These are phyloP conservation scores for Candida taoyuanica DNA, from an alignment of 805 yeast genomes.

Conservation along the genomic window DNA sequence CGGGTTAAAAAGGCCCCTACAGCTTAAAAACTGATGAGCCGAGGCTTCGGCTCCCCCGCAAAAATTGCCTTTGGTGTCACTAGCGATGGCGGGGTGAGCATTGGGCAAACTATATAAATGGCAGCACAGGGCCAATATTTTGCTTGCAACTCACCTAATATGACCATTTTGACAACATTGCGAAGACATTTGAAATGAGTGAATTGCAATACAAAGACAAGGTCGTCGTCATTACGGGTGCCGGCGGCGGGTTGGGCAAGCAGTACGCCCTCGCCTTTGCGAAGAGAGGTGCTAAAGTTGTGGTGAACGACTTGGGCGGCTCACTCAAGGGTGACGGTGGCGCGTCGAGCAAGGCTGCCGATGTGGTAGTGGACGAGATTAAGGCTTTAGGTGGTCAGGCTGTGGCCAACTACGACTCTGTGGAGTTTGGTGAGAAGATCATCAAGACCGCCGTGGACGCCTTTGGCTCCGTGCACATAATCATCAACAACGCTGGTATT, in stretches of 20 bases:
- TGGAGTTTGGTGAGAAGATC: constrained; percentile 78
- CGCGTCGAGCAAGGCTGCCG: constrained; percentile 73
- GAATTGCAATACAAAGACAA: constrained; percentile 65
- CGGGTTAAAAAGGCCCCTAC: too few species aligned
- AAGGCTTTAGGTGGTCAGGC: constrained; percentile 74
- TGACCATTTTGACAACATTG: too few species aligned
- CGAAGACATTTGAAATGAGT: too few species aligned
- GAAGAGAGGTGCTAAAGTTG: constrained; percentile 88
- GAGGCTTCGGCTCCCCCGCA: constrained; percentile 7
- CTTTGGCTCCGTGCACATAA: constrained; percentile 84
- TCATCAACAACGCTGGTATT: constrained; percentile 94
- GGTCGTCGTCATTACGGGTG: constrained; percentile 93
- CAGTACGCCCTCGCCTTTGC: constrained; percentile 86
- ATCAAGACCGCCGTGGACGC: constrained; percentile 79
- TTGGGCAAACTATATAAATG: constrained; percentile 1
- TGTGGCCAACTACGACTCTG: constrained; percentile 91
- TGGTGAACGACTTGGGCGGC: constrained; percentile 92
- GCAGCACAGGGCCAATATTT: too few species aligned
- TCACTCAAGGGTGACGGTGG: constrained; percentile 70
- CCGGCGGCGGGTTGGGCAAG: constrained; percentile 95
- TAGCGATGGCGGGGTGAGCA: constrained; percentile 6
- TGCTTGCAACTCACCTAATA: too few species aligned
- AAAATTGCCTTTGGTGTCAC: constrained; percentile 3
- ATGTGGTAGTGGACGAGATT: constrained; percentile 84
- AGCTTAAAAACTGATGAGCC: neutral